Evolutionary conservation across 306 rosid genomes (phyloP).

Genomic region (Dalbergia oliveri): DNA sequence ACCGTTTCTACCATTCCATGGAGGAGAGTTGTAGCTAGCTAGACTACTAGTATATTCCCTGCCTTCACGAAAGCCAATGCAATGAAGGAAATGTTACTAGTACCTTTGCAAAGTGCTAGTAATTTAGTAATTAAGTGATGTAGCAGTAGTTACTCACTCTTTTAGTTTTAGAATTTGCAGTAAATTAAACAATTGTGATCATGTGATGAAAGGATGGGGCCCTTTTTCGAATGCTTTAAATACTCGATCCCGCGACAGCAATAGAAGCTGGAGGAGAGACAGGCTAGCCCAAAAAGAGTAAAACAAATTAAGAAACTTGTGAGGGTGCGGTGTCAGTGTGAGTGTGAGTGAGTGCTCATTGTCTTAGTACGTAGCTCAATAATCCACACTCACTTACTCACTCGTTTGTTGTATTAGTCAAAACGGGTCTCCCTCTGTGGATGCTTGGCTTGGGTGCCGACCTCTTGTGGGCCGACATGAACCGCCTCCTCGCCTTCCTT

Average conservation of each 20-base stretch:
- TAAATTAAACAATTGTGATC: not conserved
- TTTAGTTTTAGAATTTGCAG: not conserved
- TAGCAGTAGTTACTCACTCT: no score
- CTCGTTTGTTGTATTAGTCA: conserved; percentile 33
- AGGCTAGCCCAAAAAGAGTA: not conserved
- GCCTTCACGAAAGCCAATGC: not conserved
- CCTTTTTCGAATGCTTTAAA: conserved; percentile 13
- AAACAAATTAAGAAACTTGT: not conserved
- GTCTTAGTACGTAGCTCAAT: no score
- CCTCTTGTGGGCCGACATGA: conserved; percentile 89
- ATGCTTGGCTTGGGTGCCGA: conserved; percentile 82
- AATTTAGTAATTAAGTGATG: no score
- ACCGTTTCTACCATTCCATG: not conserved
- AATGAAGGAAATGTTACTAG: no score
- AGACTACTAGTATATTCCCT: not conserved
- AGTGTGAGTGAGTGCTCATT: not conserved
- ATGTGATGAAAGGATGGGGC: not conserved
- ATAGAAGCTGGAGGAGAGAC: not conserved
- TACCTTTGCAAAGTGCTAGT: no score
- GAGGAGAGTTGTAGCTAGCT: no score
- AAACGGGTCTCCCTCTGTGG: conserved; percentile 96
- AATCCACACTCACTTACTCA: no score
- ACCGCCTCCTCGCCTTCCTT: conserved; percentile 83
- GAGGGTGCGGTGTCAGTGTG: not conserved
- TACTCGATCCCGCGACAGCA: conserved; percentile 2